Conservation (phyloP, 306 rosid genomes). For the Crotalaria pallida region DNA sequence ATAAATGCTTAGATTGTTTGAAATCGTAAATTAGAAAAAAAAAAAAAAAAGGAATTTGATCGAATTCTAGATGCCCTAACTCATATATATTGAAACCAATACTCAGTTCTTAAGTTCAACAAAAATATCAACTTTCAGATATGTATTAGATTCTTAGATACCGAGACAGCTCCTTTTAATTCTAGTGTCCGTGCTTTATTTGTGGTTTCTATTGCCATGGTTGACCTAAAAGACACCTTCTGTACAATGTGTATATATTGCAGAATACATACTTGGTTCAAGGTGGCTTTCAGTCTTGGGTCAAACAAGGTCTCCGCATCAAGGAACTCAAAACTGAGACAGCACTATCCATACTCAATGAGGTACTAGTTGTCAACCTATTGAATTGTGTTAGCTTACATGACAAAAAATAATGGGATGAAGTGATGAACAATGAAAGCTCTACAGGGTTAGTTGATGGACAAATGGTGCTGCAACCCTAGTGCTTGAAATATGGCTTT, state of each 20-base stretch:
- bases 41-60: neutral
- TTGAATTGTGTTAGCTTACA: slow-evolving; percentile 1
- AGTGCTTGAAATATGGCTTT: neutral
- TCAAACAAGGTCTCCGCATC: slow-evolving; percentile 67
- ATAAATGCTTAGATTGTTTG: neutral
- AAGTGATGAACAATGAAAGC: too few relatives aligned
- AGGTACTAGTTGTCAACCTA: slow-evolving; percentile 47
- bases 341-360: slow-evolving; percentile 66
- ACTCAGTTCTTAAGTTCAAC: slow-evolving; percentile 10
- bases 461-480: neutral
- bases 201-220: slow-evolving; percentile 3
- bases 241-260: slow-evolving; percentile 3
- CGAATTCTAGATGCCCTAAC: neutral
- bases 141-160: neutral
- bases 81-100: neutral
- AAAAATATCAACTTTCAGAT: neutral
- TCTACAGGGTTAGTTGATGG: neutral
- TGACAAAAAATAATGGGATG: slow-evolving; percentile 5
- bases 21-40: neutral
- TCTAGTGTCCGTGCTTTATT: neutral
- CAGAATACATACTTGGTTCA: slow-evolving; percentile 86
- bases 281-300: slow-evolving; percentile 93
- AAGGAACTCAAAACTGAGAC: slow-evolving; percentile 92
- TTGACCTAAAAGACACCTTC: slow-evolving; percentile 7
- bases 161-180: neutral